A percentile compares a stretch with the other conserved stretches of the same genome.
phyloP scores from a whole-genome alignment of 768 basidiomycete species.

The Hygrophorus russula region DNA sequence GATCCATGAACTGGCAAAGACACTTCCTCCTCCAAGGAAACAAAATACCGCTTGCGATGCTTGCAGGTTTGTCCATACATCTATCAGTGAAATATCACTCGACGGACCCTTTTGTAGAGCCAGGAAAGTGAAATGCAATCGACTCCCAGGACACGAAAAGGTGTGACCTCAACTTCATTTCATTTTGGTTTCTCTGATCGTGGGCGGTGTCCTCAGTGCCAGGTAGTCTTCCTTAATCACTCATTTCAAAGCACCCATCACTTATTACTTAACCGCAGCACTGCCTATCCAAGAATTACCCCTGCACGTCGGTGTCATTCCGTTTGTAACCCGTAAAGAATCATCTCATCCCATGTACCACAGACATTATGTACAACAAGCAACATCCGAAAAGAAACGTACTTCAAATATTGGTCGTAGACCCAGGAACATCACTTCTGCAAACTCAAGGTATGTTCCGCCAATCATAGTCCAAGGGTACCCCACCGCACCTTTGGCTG shows the following conservation, averaged over 20 bases:
- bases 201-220: slow-evolving; percentile 36
- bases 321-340: slow-evolving; percentile 5
- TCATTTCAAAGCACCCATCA: slow-evolving; percentile 9
- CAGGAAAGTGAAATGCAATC: slow-evolving; percentile 84
- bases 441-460: slow-evolving; percentile 32
- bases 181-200: slow-evolving; percentile 2
- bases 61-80: slow-evolving; percentile 47
- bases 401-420: slow-evolving; percentile 42
- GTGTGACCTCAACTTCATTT: slow-evolving; percentile 25
- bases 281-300: slow-evolving; percentile 78
- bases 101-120: slow-evolving; percentile 34
- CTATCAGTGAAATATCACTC: neutral
- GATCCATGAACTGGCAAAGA: slow-evolving; percentile 72
- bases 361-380: slow-evolving; percentile 76
- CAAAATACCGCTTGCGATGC: slow-evolving; percentile 93
- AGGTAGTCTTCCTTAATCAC: slow-evolving; percentile 30
- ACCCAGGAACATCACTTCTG: slow-evolving; percentile 50
- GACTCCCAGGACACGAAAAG: slow-evolving; percentile 74
- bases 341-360: slow-evolving; percentile 7
- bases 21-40: slow-evolving; percentile 75
- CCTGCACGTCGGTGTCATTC: slow-evolving; percentile 68
- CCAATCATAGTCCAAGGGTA: slow-evolving; percentile 5
- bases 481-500: slow-evolving; percentile 1
- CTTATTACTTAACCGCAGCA: slow-evolving; percentile 34
- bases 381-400: slow-evolving; percentile 78